These are phyloP conservation scores for Phytophthora foliorum DNA, from an alignment of 352 stramenopile genomes.

Conservation along the genomic window DNA sequence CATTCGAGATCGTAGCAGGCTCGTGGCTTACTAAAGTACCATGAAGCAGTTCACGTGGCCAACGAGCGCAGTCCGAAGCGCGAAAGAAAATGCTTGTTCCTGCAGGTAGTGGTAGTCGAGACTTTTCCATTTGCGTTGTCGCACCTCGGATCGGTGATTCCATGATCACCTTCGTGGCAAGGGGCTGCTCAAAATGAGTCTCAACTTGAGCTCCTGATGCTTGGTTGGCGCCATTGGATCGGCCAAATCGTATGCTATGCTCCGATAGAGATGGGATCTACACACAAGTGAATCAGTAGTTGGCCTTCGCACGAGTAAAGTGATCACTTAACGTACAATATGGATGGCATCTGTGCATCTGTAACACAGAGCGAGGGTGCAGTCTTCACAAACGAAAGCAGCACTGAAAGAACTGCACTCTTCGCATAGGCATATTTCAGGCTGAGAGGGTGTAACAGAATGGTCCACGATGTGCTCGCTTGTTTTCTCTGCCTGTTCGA, in stretches of 20 bases:
- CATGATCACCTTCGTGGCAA: not conserved
- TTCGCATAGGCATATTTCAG: constrained; percentile 42
- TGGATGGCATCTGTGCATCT: constrained; percentile 79
- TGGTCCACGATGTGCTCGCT: not conserved
- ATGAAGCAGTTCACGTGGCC: constrained; percentile 69
- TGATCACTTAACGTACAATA: constrained; percentile 56
- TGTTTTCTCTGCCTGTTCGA: not conserved
- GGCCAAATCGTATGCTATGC: constrained; percentile 40
- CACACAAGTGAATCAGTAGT: not conserved
- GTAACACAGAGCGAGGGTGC: constrained; percentile 60
- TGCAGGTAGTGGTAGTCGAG: constrained; percentile 38
- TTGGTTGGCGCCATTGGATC: not conserved
- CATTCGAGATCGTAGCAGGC: constrained; percentile 23
- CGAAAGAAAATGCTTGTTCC: constrained; percentile 71
- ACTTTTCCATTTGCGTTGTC: constrained; percentile 38
- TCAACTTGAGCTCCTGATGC: not conserved
- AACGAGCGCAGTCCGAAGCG: constrained; percentile 50
- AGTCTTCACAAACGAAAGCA: constrained; percentile 57
- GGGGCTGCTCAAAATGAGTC: constrained; percentile 6
- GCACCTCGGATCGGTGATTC: constrained; percentile 7
- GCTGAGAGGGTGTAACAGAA: not conserved
- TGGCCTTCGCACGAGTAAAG: not conserved
- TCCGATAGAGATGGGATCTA: constrained; percentile 59
- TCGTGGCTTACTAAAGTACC: constrained; percentile 36
- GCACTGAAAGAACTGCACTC: constrained; percentile 53